Evolutionary conservation across 2,329 filamentous ascomycete genomes (phyloP), one percentile per base, ranked within the genome.

Genomic region (Beauveria bassiana): DNA sequence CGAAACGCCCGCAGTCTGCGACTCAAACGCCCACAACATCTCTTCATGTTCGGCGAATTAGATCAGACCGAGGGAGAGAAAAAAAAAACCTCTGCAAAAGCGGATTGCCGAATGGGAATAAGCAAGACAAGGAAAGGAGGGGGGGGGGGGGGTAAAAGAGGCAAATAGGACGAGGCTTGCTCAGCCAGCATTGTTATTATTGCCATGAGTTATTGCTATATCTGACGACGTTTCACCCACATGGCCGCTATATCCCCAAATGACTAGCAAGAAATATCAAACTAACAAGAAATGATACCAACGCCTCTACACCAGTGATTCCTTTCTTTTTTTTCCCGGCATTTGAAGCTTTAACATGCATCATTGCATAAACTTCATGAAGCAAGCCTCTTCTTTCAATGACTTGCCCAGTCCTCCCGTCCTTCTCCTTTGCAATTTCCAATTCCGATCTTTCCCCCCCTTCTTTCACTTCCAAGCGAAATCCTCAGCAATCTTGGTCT

Each of bases 391-490:
- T 40, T 40, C 45, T 58, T 24, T 18, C 47, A 16, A 31, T 51
- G 38, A 18, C 20, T 18, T 18, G 28, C n/a, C n/a, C 57, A 9
- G 16, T 31, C 22, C 26, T 4, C 10, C 31, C 9, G 1, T n/a
- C 22, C 43, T 20, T 20, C 40, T n/a, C 14, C 42, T 16, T 16
- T 49, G 7, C 28, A 3, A 10, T 18, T 22, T 22, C 18, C 26
- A 34, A 26, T 16, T 12, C 43, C n/a, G 4, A 22, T 47, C 31
- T 81, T 72, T 22, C 3, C 3, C 1, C 10, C 20, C 20, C 31
- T 9, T 34, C 24, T 8, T 12, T 46, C 45, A 46, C 50, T 85
- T 85, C 84, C 84, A 87, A 67, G 83, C 75, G 40, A 86, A 75
- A 69, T 83, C 80, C 24, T 73, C 73, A 28, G 74, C 73, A 38